Conservation (phyloP, 2,329 filamentous ascomycete species). For the Aureobasidium lini region DNA sequence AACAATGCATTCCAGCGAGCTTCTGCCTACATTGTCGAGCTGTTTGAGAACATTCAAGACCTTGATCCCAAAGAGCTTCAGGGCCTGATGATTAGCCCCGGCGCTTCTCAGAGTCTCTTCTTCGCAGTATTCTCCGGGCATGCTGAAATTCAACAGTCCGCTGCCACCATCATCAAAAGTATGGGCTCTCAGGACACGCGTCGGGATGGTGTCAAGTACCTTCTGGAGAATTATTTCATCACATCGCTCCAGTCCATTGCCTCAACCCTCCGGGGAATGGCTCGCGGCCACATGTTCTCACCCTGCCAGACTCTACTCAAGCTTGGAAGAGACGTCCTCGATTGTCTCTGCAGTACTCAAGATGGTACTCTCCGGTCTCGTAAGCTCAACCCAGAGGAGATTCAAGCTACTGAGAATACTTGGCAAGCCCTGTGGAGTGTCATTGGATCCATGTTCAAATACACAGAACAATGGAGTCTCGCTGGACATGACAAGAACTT, state of each 20-base stretch:
- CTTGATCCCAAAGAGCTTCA: conserved; percentile 64
- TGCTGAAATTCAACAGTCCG: conserved; percentile 68
- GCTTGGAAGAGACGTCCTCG: conserved; percentile 54
- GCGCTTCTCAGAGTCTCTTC: conserved; percentile 66
- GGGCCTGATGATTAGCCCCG: conserved; percentile 58
- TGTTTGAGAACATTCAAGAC: conserved; percentile 72
- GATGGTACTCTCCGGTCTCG: conserved; percentile 54
- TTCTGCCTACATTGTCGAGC: conserved; percentile 57
- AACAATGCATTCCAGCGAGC: conserved; percentile 63
- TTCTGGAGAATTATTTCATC: conserved; percentile 50
- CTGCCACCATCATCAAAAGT: conserved; percentile 74
- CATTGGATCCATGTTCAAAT: conserved; percentile 70
- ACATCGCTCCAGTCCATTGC: conserved; percentile 51
- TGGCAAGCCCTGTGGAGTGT: conserved; percentile 82
- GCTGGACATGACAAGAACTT: conserved; percentile 62
- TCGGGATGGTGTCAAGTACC: conserved; percentile 52
- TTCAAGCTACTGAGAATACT: conserved; percentile 61
- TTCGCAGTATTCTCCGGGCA: conserved; percentile 76
- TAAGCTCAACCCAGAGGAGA: conserved; percentile 51
- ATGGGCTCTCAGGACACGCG: conserved; percentile 63
- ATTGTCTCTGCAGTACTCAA: conserved; percentile 57
- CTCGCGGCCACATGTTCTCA: conserved; percentile 50
- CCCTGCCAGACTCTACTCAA: conserved; percentile 55
- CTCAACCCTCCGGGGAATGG: conserved; percentile 49
- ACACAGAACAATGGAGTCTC: conserved; percentile 75